Percentiles rank a stretch among this genome's conserved stretches.
These are phyloP conservation scores for Blastocystis hominis DNA, from an alignment of 352 stramenopile genomes.

Conservation along the genomic window DNA sequence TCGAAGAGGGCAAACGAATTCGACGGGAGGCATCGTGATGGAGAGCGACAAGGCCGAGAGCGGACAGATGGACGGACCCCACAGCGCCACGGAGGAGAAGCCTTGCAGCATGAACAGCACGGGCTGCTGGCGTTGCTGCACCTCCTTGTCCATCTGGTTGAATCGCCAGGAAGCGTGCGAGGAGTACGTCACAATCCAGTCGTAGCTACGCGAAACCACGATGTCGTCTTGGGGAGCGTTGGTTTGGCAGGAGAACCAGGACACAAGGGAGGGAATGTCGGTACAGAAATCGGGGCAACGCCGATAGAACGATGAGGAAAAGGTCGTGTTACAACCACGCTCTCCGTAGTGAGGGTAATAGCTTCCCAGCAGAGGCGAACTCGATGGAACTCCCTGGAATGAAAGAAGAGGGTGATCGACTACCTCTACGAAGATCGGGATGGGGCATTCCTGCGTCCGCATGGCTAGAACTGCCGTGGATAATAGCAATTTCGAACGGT, in stretches of 20 bases:
- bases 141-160: not conserved
- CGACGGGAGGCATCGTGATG: not conserved
- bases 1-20: not conserved
- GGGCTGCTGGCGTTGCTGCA: not conserved
- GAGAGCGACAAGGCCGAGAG: not conserved
- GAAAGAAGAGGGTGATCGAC: not conserved
- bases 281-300: not conserved
- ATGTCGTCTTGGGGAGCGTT: not conserved
- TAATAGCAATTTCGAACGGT: not conserved
- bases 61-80: not conserved
- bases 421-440: conserved; percentile 44
- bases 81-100: conserved; percentile 38
- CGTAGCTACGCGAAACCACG: not conserved
- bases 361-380: not conserved
- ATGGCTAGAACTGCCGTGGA: conserved; percentile 5
- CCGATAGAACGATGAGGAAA: not conserved
- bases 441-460: not conserved
- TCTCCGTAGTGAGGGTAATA: not conserved
- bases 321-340: not conserved
- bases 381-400: not conserved
- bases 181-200: not conserved
- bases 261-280: not conserved
- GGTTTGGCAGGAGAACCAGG: not conserved
- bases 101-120: conserved; percentile 47
- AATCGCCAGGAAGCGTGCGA: not conserved